Evolutionary conservation across 108 stramenopile species (phyloP), one percentile per base, ranked within the genome.

Genomic region (Parietichytrium sp.): DNA sequence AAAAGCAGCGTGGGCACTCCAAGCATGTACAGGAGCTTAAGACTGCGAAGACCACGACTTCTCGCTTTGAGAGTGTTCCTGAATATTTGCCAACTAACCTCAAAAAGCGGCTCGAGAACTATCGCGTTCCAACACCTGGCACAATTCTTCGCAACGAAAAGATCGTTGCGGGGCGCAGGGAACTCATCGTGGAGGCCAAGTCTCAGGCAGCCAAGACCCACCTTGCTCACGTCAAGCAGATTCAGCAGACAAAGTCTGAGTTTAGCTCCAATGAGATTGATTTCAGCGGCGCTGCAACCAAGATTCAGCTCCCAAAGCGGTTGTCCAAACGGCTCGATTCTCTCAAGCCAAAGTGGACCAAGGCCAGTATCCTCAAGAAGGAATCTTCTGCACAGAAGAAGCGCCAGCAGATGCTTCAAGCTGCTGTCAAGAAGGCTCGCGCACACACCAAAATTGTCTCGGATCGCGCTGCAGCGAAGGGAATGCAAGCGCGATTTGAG

Each of bases 321-420:
- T 25, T 72, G 7, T 33, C 6, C 6, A 31, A 33, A 12, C 61
- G 61, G 16, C 16, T 38, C 2, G 38, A 33, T n/a, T 72, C 61
- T n/a, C 42, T 72, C 38, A 42, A 10, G 0, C 15, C 61, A 33
- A 27, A 42, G 61, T 8, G 38, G 61, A 45, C 61, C 61, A 45
- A 72, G 38, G 6, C 38, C 61, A 25, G 61, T 6, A 72, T 72
- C 20, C 61, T 31, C n/a, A n/a, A n/a, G n/a, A 72, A 72, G 42
- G 61, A 72, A 20, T 33, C 36, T 33, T 42, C 36, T 10, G 61
- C 45, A n/a, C 38, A 72, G 42, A 72, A 45, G 61, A 72, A 72
- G 42, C 61, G 61, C 42, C 38, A 72, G 42, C 38, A 72, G 25
- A 72, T 72, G 61, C 10, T 72, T 42, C 36, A 72, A 42, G 61